Evolutionary conservation across 179 eudicot species (phyloP).

Genomic region (Silene coronaria): DNA sequence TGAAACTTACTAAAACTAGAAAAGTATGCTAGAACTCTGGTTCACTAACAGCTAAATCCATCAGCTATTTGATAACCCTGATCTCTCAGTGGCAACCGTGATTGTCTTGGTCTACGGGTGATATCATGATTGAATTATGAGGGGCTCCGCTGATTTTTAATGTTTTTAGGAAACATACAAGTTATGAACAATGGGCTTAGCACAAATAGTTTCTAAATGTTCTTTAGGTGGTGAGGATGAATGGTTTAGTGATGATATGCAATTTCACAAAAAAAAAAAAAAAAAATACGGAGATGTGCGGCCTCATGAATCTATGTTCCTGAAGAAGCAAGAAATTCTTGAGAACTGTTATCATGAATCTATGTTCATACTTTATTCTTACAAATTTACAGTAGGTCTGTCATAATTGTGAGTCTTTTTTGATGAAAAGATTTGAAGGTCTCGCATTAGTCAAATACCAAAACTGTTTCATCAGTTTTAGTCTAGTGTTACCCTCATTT

Average conservation of each 20-base stretch:
- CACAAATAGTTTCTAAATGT: too few species aligned
- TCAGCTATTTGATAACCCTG: too few species aligned
- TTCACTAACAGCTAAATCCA: not conserved
- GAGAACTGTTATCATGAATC: not conserved
- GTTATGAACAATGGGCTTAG: too few species aligned
- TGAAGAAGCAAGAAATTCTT: not conserved
- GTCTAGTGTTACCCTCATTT: not conserved
- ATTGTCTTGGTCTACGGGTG: too few species aligned
- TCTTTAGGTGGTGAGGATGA: not conserved
- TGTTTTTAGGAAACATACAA: too few species aligned
- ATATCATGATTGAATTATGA: not conserved
- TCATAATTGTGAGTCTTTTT: too few species aligned
- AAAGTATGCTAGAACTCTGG: not conserved
- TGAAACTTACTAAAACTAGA: not conserved
- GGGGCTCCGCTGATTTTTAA: not conserved
- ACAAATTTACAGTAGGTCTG: too few species aligned
- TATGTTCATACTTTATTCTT: too few species aligned
- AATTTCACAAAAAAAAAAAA: not conserved
- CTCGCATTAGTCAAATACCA: not conserved
- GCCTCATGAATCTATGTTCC: not conserved
- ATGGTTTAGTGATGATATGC: not conserved
- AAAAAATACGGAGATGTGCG: not conserved
- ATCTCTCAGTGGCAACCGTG: too few species aligned
- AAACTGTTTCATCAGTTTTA: not conserved
- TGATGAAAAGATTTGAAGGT: not conserved